These are phyloP conservation scores for Tetrahymena elliotti DNA, from an alignment of 73 alveolate genomes.

Conservation along the genomic window DNA sequence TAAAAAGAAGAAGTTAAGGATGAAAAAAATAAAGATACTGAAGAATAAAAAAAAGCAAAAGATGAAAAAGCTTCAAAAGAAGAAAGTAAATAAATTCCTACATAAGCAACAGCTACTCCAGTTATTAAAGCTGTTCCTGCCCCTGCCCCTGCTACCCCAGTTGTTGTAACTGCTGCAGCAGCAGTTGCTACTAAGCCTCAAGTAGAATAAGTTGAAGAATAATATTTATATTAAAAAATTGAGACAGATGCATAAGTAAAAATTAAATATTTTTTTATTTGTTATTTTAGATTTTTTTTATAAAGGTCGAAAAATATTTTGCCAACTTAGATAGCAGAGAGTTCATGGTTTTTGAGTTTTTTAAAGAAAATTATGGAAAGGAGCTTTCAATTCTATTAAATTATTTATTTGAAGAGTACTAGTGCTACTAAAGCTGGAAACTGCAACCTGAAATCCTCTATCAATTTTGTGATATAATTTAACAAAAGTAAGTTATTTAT, in stretches of 20 bases:
- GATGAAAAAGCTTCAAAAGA: neutral
- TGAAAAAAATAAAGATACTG: neutral
- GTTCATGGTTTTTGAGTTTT: constrained; percentile 8
- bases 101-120: neutral
- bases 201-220: neutral
- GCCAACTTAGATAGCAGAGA: neutral
- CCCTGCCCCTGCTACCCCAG: neutral
- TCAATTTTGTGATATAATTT: neutral
- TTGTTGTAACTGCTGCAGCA: neutral
- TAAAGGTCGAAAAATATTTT: neutral
- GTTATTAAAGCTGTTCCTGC: too few species aligned
- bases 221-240: neutral
- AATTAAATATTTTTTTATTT: neutral
- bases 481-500: neutral
- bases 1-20: neutral
- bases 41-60: neutral
- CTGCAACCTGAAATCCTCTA: neutral
- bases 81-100: neutral
- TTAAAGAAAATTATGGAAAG: neutral
- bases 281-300: neutral
- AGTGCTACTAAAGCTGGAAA: neutral
- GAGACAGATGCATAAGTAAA: neutral
- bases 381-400: constrained; percentile 1
- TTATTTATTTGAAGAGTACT: neutral
- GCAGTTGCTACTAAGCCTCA: neutral